Evolutionary conservation across 2,329 filamentous ascomycete genomes (phyloP).

Genomic region (Ophiostoma tasmaniense): DNA sequence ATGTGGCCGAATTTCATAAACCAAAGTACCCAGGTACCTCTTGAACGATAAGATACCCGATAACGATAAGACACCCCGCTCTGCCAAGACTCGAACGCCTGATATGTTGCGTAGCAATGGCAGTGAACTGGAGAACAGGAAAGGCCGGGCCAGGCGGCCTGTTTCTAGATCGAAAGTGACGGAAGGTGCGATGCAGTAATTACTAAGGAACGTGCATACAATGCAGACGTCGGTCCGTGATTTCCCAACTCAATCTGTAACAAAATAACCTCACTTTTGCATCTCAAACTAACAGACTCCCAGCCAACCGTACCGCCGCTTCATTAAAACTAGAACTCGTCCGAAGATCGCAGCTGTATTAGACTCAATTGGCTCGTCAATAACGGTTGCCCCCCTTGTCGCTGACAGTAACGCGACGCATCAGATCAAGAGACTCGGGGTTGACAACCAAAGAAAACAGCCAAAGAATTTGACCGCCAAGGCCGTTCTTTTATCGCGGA

Average conservation of each 20-base stretch:
- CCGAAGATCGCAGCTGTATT: constrained; percentile 11
- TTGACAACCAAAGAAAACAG: background rate
- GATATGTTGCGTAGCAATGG: background rate
- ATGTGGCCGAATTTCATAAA: background rate
- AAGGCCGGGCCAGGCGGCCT: constrained; percentile 2
- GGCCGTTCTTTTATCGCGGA: background rate
- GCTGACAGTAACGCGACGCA: background rate
- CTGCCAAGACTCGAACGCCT: constrained; percentile 3
- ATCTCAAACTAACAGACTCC: background rate
- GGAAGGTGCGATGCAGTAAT: background rate
- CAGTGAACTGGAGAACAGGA: constrained; percentile 1
- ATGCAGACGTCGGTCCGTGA: background rate
- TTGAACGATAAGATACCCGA: background rate
- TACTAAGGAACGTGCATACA: background rate
- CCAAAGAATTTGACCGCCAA: background rate
- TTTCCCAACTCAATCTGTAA: background rate
- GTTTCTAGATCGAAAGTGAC: background rate
- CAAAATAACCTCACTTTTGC: background rate
- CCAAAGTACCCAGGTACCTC: background rate
- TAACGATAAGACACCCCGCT: constrained; percentile 5
- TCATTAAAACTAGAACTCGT: background rate
- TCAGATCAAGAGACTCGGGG: background rate
- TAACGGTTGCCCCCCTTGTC: background rate
- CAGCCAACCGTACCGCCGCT: background rate
- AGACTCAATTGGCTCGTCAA: constrained; percentile 9